Evolutionary conservation across 352 stramenopile genomes (phyloP).

Genomic region (Thalassiosira oceanica): DNA sequence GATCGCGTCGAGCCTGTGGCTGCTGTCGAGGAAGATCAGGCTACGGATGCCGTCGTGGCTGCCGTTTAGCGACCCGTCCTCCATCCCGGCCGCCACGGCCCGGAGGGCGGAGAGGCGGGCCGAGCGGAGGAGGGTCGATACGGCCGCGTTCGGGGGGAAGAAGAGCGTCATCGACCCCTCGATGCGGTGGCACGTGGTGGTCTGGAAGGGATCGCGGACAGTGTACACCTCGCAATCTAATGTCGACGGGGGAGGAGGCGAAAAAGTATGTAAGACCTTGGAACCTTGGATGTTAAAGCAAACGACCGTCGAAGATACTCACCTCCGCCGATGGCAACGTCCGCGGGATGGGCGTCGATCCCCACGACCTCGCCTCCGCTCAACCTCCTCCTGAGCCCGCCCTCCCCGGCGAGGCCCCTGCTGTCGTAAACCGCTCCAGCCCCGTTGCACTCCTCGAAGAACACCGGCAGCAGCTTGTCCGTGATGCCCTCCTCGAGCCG

Average conservation of each 20-base stretch:
- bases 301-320: background rate
- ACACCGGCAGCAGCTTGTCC: constrained; percentile 12
- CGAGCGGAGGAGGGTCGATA: constrained; percentile 7
- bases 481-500: constrained; percentile 17
- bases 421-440: constrained; percentile 5
- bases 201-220: constrained; percentile 1
- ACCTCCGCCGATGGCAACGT: constrained; percentile 30
- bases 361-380: constrained; percentile 10
- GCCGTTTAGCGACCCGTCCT: constrained; percentile 2
- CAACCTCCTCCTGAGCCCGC: background rate
- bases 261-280: background rate
- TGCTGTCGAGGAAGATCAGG: constrained; percentile 36
- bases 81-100: constrained; percentile 29
- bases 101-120: constrained; percentile 12
- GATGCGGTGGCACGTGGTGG: constrained; percentile 25
- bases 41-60: constrained; percentile 15
- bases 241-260: background rate
- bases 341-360: constrained; percentile 17
- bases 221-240: no score
- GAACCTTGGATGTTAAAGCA: no score
- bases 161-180: constrained; percentile 43
- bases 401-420: background rate
- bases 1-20: constrained; percentile 12
- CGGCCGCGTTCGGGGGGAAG: constrained; percentile 30
- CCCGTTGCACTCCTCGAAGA: constrained; percentile 22